Evolutionary conservation across 768 basidiomycete genomes (phyloP), one percentile per base, ranked within the genome.

Genomic region (Russula foetens): DNA sequence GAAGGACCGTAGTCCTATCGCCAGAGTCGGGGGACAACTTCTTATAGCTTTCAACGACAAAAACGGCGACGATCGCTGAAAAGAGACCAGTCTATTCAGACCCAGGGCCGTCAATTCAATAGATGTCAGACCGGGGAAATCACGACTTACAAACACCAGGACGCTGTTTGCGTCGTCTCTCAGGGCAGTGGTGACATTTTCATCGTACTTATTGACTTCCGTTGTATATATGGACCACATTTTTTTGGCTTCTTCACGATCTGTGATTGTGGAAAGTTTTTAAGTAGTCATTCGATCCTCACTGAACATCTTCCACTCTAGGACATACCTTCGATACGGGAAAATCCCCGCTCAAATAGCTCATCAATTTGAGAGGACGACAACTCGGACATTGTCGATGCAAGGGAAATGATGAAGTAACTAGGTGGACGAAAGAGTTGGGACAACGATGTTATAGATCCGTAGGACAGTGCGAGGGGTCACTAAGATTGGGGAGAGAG

Each of bases 31-130:
- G 53, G 43, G 61, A 58, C 17, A 68, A 50, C n/a, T 50, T 41
- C 26, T 67, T 53, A 24, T 62, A 66, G 21, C 65, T 58, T 51
- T 65, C 56, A 29, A 68, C 41, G n/a, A 66, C 33, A 43, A 69
- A 67, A 1, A 62, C 45, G 3, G 66, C 63, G 5, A 67, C 56
- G 14, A 62, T 61, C 2, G 64, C 66, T 23, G 68, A 67, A 53
- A 69, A 67, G 0, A 69, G 60, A 44, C 68, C 68, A 0, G 68
- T 65, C 68, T 69, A n/a, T n/a, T n/a, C n/a, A n/a, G n/a, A n/a
- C n/a, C 31, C 29, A 21, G 14, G n/a, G n/a, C 14, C 8, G 19
- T 33, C 26, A 64, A 5, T 31, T 2, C 29, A 17, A 29, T 17
- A 3, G 19, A 31, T 3, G 1, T 28, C 24, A 17, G 15, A 1